These are phyloP conservation scores for Leishmania mexicana DNA, from an alignment of 208 protist species.

Conservation along the genomic window DNA sequence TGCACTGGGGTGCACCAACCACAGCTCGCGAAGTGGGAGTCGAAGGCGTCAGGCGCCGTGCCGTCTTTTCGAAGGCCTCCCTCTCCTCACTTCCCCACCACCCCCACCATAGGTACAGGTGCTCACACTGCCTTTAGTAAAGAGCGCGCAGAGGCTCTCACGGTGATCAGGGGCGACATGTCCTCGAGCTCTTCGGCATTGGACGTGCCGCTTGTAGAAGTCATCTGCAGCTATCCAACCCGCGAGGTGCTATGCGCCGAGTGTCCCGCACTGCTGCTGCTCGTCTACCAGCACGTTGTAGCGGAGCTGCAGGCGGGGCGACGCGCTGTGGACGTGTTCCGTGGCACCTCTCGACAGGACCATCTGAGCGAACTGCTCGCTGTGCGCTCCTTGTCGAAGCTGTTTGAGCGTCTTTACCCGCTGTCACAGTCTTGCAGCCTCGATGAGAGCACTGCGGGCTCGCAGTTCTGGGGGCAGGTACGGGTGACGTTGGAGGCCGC, in stretches of 20 bases:
- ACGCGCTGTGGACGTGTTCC: slow-evolving; percentile 46
- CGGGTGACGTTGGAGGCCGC: slow-evolving; percentile 43
- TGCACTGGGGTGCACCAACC: background rate
- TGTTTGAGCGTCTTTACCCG: slow-evolving; percentile 24
- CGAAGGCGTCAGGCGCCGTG: background rate
- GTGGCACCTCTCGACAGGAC: slow-evolving; percentile 36
- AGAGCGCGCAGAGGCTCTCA: background rate
- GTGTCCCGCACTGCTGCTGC: slow-evolving; percentile 68
- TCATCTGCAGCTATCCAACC: slow-evolving; percentile 48
- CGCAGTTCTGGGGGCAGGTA: slow-evolving; percentile 54
- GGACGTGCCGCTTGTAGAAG: slow-evolving; percentile 48
- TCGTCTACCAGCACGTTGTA: slow-evolving; percentile 74
- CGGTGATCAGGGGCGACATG: slow-evolving; percentile 3
- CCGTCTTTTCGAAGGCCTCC: background rate
- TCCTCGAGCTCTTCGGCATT: slow-evolving; percentile 16
- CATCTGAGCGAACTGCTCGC: slow-evolving; percentile 48
- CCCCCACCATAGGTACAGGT: background rate
- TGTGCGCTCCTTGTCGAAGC: slow-evolving; percentile 26
- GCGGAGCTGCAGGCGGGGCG: slow-evolving; percentile 35
- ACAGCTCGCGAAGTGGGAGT: background rate
- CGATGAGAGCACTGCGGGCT: background rate
- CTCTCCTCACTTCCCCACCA: background rate
- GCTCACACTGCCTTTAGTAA: background rate
- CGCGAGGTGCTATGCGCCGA: slow-evolving; percentile 60
- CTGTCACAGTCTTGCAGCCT: background rate